Evolutionary conservation across 805 yeast genomes (phyloP), one percentile per base, ranked within the genome.

Genomic region (Saccharomycopsis vini): DNA sequence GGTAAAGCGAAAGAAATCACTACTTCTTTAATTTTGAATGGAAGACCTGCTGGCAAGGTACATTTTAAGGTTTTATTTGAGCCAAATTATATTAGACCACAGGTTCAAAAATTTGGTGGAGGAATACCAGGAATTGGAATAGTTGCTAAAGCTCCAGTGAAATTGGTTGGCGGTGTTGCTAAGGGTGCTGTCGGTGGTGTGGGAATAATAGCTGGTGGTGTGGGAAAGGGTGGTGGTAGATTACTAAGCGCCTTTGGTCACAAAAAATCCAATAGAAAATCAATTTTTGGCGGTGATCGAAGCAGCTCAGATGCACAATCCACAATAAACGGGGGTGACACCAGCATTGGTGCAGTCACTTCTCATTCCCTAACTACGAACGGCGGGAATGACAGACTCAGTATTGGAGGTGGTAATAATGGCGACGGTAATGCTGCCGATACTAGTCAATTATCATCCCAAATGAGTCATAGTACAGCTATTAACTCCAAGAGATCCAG

Each of bases 11-110:
- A 68, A 12, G 64, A 67, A 10, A 67, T 79, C 53, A 64, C 67
- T 19, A 71, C 71, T 35, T 61, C 69, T 16, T 63, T 84, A 46
- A 16, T 29, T 10, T 30, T 43, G 15, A 35, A 38, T 2, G 47
- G 50, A 3, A 42, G 40, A 10, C 77, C 87, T n/a, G 79, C 79
- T 57, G 94, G 94, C 49, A 51, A 64, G 1, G 62, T 81, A n/a
- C 63, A 68, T 44, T 56, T 79, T 45, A 63, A 67, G 36, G 79
- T 75, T 3, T 61, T 66, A 1, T 84, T 82, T 61, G 57, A 56
- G 36, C 88, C 90, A 18, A 75, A 77, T 53, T 84, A 81, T 58
- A 62, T 77, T 38, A 74, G 82, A 58, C 86, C 90, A n/a, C 62
- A 63, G 39, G 59, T 80, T 36, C 44, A 72, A 70, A 54, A 66